Base-by-base conservation (phyloP, 495 filamentous ascomycete genomes). In the Neurospora terricola region DNA sequence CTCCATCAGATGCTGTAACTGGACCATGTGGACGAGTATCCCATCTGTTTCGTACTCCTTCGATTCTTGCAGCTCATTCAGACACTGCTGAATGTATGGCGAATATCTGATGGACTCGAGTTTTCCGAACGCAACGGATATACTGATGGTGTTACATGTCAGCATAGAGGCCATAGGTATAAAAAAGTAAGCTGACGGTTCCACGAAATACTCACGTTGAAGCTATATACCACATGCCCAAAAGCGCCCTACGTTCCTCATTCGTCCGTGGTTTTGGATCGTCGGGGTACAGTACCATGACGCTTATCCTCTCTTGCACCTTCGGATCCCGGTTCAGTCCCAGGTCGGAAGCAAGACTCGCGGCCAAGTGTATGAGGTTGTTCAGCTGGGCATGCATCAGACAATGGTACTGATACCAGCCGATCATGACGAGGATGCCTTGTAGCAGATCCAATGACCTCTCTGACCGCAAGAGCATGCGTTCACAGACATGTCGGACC, bases 401-500 rank as follows among this genome's bases (percentile, higher is more conserved):
- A 73, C 78, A 84, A 72, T 77, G 84, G 74, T 80, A 82, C 66
- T 81, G 82, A 62, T 82, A 83, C 78, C 81, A 87, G 11, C 85
- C 86, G 21, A 87, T 74, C 62, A 84, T 81, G 3, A 87, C 75
- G 12, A 86, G 74, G 27, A 86, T 79, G 18, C 86, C 84, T 77
- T 86, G 82, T 12, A 88, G 80, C 21, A 86, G 75, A 45, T 88
- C 86, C 45, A 88, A 75, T 36, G 82, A 86, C 21, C 83, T 77
- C 59, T 87, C 83, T 7, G 81, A 81, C 40, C 82, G 80, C 70
- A 87, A 72, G 16, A 87, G 75, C 78, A 88, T 83, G 30, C 80
- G 80, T 36, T 83, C 80, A 30, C 82, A 74, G 69, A 85, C 74
- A 45, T 79, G 77, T 71, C 76, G 79, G 74, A 84, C 82, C 34